Percentiles rank a stretch among this genome's conserved stretches.
Conservation (phyloP, 2,329 filamentous ascomycete species). For the Curvularia verruculosa region DNA sequence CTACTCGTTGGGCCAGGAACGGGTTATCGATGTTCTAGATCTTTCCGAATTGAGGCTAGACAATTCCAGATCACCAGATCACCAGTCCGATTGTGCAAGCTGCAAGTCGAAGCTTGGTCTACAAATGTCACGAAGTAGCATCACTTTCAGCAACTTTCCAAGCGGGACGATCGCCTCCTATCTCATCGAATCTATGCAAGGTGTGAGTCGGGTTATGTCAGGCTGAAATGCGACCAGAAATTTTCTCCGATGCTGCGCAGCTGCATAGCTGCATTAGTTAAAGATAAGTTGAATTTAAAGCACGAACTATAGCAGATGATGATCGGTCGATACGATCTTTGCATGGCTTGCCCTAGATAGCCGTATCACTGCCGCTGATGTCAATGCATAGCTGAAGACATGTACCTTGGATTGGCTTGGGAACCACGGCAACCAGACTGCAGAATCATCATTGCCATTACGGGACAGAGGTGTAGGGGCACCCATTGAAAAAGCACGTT, state of each 20-base stretch:
- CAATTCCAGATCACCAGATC: background rate
- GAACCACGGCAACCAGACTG: background rate
- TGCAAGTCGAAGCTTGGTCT: background rate
- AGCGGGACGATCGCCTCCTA: background rate
- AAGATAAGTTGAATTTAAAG: too few relatives aligned
- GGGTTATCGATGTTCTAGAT: background rate
- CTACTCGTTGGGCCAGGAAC: background rate
- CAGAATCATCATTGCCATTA: background rate
- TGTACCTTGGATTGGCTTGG: background rate
- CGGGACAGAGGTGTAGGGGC: background rate
- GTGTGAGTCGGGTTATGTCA: too few relatives aligned
- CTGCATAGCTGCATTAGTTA: too few relatives aligned
- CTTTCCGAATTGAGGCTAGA: background rate
- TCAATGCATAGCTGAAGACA: background rate
- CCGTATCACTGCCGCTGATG: background rate
- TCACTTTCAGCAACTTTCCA: background rate
- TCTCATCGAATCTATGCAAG: background rate
- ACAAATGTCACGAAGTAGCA: background rate
- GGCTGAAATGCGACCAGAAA: too few relatives aligned
- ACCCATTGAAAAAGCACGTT: background rate
- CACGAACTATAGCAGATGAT: background rate
- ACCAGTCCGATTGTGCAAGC: background rate
- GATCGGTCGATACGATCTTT: background rate
- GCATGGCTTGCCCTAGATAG: background rate
- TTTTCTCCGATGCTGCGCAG: too few relatives aligned